Evolutionary conservation across 108 stramenopile species (phyloP).

Genomic region (Fragilariopsis cylindrus): DNA sequence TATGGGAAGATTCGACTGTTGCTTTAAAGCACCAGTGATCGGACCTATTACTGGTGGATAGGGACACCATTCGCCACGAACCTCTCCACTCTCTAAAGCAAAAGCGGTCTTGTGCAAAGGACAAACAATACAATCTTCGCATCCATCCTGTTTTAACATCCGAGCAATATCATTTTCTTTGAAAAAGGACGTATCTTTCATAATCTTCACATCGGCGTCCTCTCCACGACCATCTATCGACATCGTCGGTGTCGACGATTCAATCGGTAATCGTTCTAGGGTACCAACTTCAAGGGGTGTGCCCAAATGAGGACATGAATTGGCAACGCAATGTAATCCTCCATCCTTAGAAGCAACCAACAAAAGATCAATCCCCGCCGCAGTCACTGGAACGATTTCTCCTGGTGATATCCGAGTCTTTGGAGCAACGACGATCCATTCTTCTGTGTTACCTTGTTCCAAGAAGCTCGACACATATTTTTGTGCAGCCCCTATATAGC

Average conservation of each 20-base stretch:
- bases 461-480: conserved; percentile 21
- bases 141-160: conserved; percentile 60
- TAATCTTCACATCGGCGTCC: neutral
- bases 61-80: conserved; percentile 97
- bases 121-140: conserved; percentile 93
- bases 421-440: conserved; percentile 81
- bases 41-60: conserved; percentile 92
- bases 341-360: conserved; percentile 79
- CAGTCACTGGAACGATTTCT: conserved; percentile 81
- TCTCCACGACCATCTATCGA: neutral
- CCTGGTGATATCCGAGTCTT: conserved; percentile 90
- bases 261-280: conserved; percentile 64
- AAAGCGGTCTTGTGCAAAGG: conserved; percentile 94
- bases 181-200: neutral
- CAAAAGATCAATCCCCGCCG: conserved; percentile 74
- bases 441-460: conserved; percentile 39
- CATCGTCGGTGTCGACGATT: conserved; percentile 3
- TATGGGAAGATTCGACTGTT: conserved; percentile 56
- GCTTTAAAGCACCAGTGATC: conserved; percentile 69
- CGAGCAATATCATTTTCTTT: conserved; percentile 38
- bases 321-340: conserved; percentile 84
- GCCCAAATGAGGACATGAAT: conserved; percentile 95
- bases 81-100: conserved; percentile 87
- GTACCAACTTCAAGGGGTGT: conserved; percentile 94
- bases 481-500: conserved; percentile 27